Evolutionary conservation across 2,329 filamentous ascomycete genomes (phyloP).

Genomic region (Falciphora oryzae): DNA sequence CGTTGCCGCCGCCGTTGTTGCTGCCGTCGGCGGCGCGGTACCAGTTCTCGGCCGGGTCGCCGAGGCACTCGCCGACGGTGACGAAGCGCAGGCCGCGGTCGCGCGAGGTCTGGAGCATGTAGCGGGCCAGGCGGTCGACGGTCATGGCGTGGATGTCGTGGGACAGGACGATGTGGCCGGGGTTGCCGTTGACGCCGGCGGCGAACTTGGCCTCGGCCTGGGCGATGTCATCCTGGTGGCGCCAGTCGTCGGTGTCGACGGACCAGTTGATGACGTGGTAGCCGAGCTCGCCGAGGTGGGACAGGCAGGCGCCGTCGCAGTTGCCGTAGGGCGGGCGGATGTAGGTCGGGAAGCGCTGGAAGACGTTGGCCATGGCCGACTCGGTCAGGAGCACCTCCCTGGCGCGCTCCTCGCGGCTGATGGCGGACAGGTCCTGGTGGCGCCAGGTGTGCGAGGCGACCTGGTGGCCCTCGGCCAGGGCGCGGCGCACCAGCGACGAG

Average conservation of each 20-base stretch:
- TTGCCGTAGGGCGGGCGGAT: slow-evolving; percentile 32
- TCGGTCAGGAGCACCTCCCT: slow-evolving; percentile 38
- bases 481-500: slow-evolving; percentile 32
- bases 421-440: slow-evolving; percentile 28
- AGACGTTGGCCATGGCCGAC: slow-evolving; percentile 30
- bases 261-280: slow-evolving; percentile 29
- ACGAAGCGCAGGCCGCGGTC: slow-evolving; percentile 36
- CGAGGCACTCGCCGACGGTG: slow-evolving; percentile 42
- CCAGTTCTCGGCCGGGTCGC: slow-evolving; percentile 39
- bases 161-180: slow-evolving; percentile 19
- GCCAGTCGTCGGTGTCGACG: slow-evolving; percentile 26
- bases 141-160: slow-evolving; percentile 42
- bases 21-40: slow-evolving; percentile 28
- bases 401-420: slow-evolving; percentile 23
- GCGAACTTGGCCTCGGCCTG: slow-evolving; percentile 1
- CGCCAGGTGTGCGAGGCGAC: slow-evolving; percentile 36
- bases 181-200: neutral
- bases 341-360: slow-evolving; percentile 36
- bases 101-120: slow-evolving; percentile 34
- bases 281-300: slow-evolving; percentile 24
- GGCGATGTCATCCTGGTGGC: slow-evolving; percentile 4
- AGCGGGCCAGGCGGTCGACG: slow-evolving; percentile 35
- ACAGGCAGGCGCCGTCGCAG: slow-evolving; percentile 20
- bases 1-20: neutral
- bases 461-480: slow-evolving; percentile 33